phyloP scores from a whole-genome alignment of 768 basidiomycete genomes.

The Panaeolus cyanescens region DNA sequence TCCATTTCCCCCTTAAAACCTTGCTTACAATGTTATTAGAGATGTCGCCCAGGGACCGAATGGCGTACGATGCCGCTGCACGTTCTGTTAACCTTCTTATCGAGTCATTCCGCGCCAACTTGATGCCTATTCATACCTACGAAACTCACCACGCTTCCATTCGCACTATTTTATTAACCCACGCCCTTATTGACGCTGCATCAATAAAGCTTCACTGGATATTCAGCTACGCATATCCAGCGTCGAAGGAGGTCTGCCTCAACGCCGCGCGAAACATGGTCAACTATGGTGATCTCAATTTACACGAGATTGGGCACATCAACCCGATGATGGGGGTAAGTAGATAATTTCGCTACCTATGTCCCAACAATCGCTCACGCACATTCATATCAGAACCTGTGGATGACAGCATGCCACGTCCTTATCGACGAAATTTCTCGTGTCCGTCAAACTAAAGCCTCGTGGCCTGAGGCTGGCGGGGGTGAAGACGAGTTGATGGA shows the following conservation, averaged over 20 bases:
- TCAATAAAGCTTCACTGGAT: slow-evolving; percentile 53
- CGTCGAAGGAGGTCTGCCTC: slow-evolving; percentile 46
- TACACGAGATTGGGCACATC: slow-evolving; percentile 39
- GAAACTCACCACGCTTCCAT: slow-evolving; percentile 33
- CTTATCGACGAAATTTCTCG: slow-evolving; percentile 49
- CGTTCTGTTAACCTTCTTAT: slow-evolving; percentile 48
- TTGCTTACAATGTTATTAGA: slow-evolving; percentile 30
- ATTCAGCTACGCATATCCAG: slow-evolving; percentile 42
- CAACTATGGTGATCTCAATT: slow-evolving; percentile 36
- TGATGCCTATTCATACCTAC: slow-evolving; percentile 33
- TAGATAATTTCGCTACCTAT: slow-evolving; percentile 14
- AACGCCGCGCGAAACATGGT: slow-evolving; percentile 45
- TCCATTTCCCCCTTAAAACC: neutral
- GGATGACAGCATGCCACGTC: slow-evolving; percentile 47
- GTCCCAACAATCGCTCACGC: slow-evolving; percentile 10
- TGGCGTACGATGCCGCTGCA: slow-evolving; percentile 45
- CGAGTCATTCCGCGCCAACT: slow-evolving; percentile 35
- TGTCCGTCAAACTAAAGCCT: slow-evolving; percentile 32
- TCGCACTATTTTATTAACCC: slow-evolving; percentile 44
- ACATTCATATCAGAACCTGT: slow-evolving; percentile 37
- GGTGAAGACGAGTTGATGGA: slow-evolving; percentile 45
- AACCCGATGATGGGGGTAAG: slow-evolving; percentile 58
- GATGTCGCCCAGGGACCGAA: slow-evolving; percentile 40
- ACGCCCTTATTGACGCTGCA: slow-evolving; percentile 49
- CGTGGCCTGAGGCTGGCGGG: slow-evolving; percentile 29